Base-by-base conservation (phyloP, 2,329 filamentous ascomycete genomes). In the Exserohilum turcica region DNA sequence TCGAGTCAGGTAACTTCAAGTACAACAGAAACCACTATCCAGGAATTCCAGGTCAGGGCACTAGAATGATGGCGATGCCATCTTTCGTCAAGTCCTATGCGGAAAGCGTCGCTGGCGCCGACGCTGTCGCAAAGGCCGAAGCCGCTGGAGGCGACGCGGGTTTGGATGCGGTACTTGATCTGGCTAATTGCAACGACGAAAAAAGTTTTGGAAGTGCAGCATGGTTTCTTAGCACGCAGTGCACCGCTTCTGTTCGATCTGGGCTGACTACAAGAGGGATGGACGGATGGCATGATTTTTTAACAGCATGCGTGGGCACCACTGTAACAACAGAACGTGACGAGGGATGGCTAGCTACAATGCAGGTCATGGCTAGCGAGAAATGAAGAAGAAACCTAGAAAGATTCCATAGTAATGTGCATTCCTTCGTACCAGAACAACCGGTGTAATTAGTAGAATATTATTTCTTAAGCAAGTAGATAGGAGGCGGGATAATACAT, bases 1-100 rank as follows among this genome's bases (percentile, higher is more conserved):
- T 86, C 68, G 91, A 95, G 76, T 85, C 84, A 1, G 84, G 52
- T 21, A 80, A 86, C 57, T 89, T 92, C 76, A 80, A 82, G 64
- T 92, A 84, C 80, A 90, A 87, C 74, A 81, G 79, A 71, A 91
- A 91, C 75, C 77, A 85, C 63, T 82, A 10, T 32, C 77, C 58
- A 1, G 82, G 80, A 13, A 67, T 76, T 0, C 80, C 86, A 0
- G 90, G 89, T 10, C 88, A 92, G 72, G 89, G 89, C 27, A 91
- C 89, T 0, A 24, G 40, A 18, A 43, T 86, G 67, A 88, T 89
- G 86, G 82, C 87, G 73, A 80, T 77, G 43, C 76, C 82, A 0
- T 64, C 73, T 1, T 86, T 76, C 71, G 85, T 86, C 62, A 57
- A 76, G 1, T 61, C 78, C 63, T 88, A 88, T 59, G 84, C 84